These are phyloP conservation scores for Taphrina pruni DNA, from an alignment of 1,139 yeast species.

Conservation along the genomic window DNA sequence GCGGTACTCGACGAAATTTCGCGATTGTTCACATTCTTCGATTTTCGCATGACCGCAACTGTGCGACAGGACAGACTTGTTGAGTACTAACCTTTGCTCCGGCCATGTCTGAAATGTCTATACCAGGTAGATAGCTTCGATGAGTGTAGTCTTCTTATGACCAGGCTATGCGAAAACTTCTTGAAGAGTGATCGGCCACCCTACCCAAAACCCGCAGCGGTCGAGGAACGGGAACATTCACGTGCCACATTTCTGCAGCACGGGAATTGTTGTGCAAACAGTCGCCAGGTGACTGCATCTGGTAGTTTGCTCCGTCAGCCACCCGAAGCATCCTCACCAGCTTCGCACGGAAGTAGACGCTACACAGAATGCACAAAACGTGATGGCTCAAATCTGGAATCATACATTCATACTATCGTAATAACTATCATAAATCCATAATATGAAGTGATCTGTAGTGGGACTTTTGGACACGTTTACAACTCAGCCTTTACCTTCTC, in stretches of 20 bases:
- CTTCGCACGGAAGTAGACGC: not conserved
- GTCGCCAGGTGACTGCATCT: not conserved
- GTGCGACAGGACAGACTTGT: not conserved
- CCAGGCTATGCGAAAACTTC: slow-evolving; percentile 11
- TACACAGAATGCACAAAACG: too few relatives aligned
- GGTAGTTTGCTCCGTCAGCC: not conserved
- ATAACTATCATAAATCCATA: slow-evolving; percentile 1
- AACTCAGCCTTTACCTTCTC: slow-evolving; percentile 28
- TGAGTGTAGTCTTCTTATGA: slow-evolving; percentile 5
- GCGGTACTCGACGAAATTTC: not conserved
- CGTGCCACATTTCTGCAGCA: slow-evolving; percentile 4
- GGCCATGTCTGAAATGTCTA: slow-evolving; percentile 14
- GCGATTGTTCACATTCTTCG: not conserved
- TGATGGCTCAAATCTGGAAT: not conserved
- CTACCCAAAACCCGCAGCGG: too few relatives aligned
- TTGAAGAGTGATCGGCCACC: slow-evolving; percentile 8
- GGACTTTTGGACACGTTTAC: slow-evolving; percentile 1
- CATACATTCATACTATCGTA: slow-evolving; percentile 7
- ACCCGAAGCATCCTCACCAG: not conserved
- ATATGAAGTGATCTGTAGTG: not conserved
- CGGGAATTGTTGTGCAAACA: slow-evolving; percentile 13
- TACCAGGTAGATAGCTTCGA: not conserved
- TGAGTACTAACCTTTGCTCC: slow-evolving; percentile 32
- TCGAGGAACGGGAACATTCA: not conserved
- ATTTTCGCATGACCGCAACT: too few relatives aligned